These are phyloP conservation scores for Arthrocladium fulminans DNA, from an alignment of 2,329 filamentous ascomycete genomes.

Conservation along the genomic window DNA sequence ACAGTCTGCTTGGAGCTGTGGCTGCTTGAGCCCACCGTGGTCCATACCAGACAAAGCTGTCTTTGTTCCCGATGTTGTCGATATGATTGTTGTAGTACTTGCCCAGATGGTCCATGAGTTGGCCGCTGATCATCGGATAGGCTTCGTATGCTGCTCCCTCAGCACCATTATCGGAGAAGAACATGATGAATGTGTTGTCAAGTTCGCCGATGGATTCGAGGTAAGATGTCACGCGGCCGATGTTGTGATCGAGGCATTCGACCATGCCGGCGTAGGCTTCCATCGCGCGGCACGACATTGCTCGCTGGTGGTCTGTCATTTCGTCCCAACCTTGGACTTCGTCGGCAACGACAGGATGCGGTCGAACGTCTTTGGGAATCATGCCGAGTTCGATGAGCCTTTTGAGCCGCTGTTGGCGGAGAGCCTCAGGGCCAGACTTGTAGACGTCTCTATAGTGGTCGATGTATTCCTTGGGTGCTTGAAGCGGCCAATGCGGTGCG, in stretches of 20 bases:
- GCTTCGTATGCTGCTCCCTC: slow-evolving; percentile 41
- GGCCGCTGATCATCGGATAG: slow-evolving; percentile 34
- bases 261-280: slow-evolving; percentile 46
- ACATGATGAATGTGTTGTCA: slow-evolving; percentile 43
- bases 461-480: slow-evolving; percentile 40
- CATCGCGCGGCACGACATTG: slow-evolving; percentile 38
- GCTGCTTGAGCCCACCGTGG: slow-evolving; percentile 42
- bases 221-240: slow-evolving; percentile 40
- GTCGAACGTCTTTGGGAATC: slow-evolving; percentile 33
- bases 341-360: slow-evolving; percentile 36
- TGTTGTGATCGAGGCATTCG: slow-evolving; percentile 38
- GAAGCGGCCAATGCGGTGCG: slow-evolving; percentile 47
- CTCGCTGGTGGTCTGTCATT: slow-evolving; percentile 31
- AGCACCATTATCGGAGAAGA: slow-evolving; percentile 44
- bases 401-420: slow-evolving; percentile 38
- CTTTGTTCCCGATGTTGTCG: slow-evolving; percentile 39
- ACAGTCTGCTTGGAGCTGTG: slow-evolving; percentile 33
- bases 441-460: slow-evolving; percentile 43
- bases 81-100: slow-evolving; percentile 42
- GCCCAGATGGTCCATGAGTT: slow-evolving; percentile 34
- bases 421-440: slow-evolving; percentile 41
- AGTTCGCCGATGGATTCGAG: slow-evolving; percentile 39
- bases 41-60: slow-evolving; percentile 44
- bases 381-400: slow-evolving; percentile 39
- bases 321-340: slow-evolving; percentile 36